Evolutionary conservation across 805 yeast genomes (phyloP), one percentile per base, ranked within the genome.

Genomic region (Debaryomyces hansenii): DNA sequence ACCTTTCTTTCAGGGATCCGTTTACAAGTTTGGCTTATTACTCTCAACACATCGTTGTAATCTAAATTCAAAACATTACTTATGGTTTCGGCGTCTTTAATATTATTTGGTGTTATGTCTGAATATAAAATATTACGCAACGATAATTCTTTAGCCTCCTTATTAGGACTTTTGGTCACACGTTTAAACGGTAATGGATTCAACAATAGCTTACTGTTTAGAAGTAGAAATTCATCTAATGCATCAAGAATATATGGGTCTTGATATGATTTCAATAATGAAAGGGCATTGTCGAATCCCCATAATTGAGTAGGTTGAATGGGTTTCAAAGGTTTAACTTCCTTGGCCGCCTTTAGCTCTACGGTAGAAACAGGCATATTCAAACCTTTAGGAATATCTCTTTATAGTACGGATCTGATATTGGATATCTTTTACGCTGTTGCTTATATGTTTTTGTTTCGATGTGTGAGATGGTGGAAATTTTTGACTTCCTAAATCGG

Each of bases 21-120:
- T 40, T 64, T 53, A 44, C 66, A 63, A 0, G 76, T 60, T 40
- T 74, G 79, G 11, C 63, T 49, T 3, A 79, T 66, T 4, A 81
- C 63, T 54, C 85, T 70, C n/a, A 79, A 61, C 1, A 73, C 67
- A 53, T 84, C 87, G 6, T 62, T 49, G 14, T 58, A 56, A 52
- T 76, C 76, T 4, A 81, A 46, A 0, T 64, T 53, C 27, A 83
- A 60, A 2, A 64, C 16, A 1, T 64, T 52, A 2, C 80, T 58
- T 28, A 83, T 55, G 14, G 64, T 67, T 4, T 56, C 49, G 4
- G 84, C 79, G 44, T 67, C 69, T 12, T 67, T 58, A 35, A 69
- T 64, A 38, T 68, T 64, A 4, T 50, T 53, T 15, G 66, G 57
- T 1, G 70, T 61, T 18, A 73, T 60, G 28, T 65, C 60, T 2